Base-by-base conservation (phyloP, 345 rosid genomes). In the Gossypium mustelinum region DNA sequence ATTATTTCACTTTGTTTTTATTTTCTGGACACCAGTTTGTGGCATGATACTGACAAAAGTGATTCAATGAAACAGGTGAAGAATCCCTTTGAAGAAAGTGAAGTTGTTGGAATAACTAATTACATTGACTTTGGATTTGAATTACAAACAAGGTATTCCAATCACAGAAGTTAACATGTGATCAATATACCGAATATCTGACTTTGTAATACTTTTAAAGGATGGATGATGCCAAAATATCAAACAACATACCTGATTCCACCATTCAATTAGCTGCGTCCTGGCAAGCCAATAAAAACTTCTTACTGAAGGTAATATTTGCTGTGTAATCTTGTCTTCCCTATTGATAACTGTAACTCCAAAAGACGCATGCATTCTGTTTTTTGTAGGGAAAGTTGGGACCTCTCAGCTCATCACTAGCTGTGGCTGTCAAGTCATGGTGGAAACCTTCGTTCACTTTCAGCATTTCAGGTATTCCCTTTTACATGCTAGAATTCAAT, bases 271-370 rank as follows among this genome's bases (percentile, higher is more conserved):
- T 90, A 63, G 98, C 91, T 74, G 98, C 97, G 3, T 94, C 97
- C 74, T 94, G 97, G 98, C 98, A 94, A 78, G 97, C 90, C 79
- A 94, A 94, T 84, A 92, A 92, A 80, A 94, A 94, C 87, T 85
- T 94, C 81, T 69, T 92, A 84, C 59, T 94, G 75, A 94, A 94
- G 94, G 98, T 89, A 75, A 18, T 50, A 34, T 12, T 73, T 65
- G 69, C 16, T 41, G 47, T 55, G 76, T 76, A 72, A 43, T 73
- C 44, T 63, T 66, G 48, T 81, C 4, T 18, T 41, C 4, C 48
- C 41, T 50, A 16, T 51, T 47, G 24, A 5, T 71, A 44, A 54
- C 11, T 39, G 52, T 2, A 22, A 68, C 65, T 73, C 69, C 27
- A 56, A 47, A 68, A 25, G 43, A 16, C 45, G 11, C 47, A 20